Evolutionary conservation across 2,329 filamentous ascomycete genomes (phyloP).

Genomic region (Fusarium sp.): DNA sequence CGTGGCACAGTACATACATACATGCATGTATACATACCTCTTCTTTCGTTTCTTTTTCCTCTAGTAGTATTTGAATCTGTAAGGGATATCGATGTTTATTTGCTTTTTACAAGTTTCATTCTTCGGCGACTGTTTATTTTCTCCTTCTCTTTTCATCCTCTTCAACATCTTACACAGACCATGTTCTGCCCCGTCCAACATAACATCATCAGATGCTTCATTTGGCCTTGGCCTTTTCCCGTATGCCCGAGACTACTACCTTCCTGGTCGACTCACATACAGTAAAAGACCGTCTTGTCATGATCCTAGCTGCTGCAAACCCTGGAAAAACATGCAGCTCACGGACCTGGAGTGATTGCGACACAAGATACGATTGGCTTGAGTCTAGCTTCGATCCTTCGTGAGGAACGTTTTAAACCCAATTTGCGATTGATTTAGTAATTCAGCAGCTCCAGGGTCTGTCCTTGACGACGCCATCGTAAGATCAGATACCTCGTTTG

Average conservation of each 20-base stretch:
- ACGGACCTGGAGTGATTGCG: slow-evolving; percentile 10
- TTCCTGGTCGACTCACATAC: slow-evolving; percentile 10
- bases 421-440: not conserved
- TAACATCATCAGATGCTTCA: slow-evolving; percentile 11
- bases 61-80: not conserved
- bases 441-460: slow-evolving; percentile 20
- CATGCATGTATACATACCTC: not conserved
- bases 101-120: slow-evolving; percentile 19
- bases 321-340: slow-evolving; percentile 9
- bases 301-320: slow-evolving; percentile 25
- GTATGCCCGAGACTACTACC: slow-evolving; percentile 26
- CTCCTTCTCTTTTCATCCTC: not conserved
- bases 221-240: not conserved
- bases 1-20: slow-evolving; percentile 1
- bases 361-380: slow-evolving; percentile 24
- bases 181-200: not conserved
- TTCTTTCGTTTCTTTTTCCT: slow-evolving; percentile 12
- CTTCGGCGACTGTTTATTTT: not conserved
- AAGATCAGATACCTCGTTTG: slow-evolving; percentile 26
- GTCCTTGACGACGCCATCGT: slow-evolving; percentile 35
- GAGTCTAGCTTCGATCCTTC: slow-evolving; percentile 11
- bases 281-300: slow-evolving; percentile 1
- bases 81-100: not conserved
- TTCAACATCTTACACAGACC: not conserved
- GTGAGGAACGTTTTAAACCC: not conserved